Evolutionary conservation across 1,284 basidiomycete genomes (phyloP).

Genomic region (Ceratobasidium papillatum): DNA sequence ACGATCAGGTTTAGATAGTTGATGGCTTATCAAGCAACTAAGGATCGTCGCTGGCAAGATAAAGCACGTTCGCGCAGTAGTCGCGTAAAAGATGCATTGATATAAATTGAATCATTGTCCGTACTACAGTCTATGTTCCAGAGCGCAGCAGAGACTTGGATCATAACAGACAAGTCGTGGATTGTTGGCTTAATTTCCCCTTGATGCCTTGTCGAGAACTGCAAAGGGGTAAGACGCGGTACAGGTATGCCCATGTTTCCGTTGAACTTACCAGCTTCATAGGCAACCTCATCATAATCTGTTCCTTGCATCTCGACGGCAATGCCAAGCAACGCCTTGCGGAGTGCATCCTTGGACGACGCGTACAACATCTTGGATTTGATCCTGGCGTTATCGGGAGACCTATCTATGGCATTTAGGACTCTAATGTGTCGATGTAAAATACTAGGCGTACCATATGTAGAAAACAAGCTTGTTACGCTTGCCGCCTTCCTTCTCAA

Average conservation of each 20-base stretch:
- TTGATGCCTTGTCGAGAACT: slow-evolving; percentile 37
- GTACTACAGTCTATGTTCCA: slow-evolving; percentile 32
- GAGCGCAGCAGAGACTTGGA: not conserved
- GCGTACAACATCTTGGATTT: slow-evolving; percentile 96
- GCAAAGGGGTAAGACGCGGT: not conserved
- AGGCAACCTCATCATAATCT: slow-evolving; percentile 78
- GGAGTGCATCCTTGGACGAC: slow-evolving; percentile 89
- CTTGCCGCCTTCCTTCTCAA: slow-evolving; percentile 79
- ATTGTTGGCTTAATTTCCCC: not conserved
- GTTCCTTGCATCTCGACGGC: slow-evolving; percentile 88
- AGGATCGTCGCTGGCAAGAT: not conserved
- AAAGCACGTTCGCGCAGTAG: not conserved
- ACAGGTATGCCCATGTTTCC: not conserved
- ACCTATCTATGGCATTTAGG: slow-evolving; percentile 62
- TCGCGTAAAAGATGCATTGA: not conserved
- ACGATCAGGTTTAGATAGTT: not conserved
- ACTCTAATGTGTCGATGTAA: too few relatives aligned
- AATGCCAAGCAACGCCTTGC: slow-evolving; percentile 75
- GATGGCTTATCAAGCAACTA: slow-evolving; percentile 23
- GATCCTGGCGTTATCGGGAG: slow-evolving; percentile 87
- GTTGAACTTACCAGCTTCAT: slow-evolving; percentile 72
- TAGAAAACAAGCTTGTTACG: slow-evolving; percentile 92
- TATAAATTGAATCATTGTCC: slow-evolving; percentile 16
- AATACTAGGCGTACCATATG: slow-evolving; percentile 69
- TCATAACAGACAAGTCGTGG: not conserved